Percentiles rank a stretch among this genome's conserved stretches.
phyloP scores from a whole-genome alignment of 257 asterid species.

The Solanum medicagineum region DNA sequence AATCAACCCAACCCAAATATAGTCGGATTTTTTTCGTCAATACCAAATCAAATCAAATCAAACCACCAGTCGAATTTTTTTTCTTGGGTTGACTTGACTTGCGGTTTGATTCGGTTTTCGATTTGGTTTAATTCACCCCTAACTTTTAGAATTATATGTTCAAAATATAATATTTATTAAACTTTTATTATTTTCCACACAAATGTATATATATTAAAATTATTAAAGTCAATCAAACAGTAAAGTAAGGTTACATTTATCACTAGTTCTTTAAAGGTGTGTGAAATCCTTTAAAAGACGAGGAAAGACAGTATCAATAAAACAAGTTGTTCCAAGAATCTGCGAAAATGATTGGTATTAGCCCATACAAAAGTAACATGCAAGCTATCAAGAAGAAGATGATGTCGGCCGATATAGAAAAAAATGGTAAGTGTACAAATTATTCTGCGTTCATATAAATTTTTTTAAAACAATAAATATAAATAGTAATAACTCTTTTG shows the following conservation, averaged over 20 bases:
- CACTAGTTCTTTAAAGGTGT: background rate
- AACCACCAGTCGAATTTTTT: too few relatives aligned
- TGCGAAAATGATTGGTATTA: background rate
- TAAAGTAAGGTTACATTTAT: background rate
- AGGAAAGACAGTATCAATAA: background rate
- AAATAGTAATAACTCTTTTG: background rate
- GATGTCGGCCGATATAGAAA: background rate
- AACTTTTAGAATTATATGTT: background rate
- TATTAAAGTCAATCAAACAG: background rate
- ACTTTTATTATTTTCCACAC: background rate
- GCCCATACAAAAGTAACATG: background rate
- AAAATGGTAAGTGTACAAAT: background rate
- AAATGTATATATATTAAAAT: background rate
- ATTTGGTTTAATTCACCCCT: too few relatives aligned
- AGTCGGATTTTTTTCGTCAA: too few relatives aligned
- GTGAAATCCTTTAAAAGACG: background rate
- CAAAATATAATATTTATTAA: background rate
- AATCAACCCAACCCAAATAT: too few relatives aligned
- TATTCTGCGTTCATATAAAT: background rate
- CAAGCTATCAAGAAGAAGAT: background rate
- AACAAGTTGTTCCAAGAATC: background rate
- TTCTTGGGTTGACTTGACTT: too few relatives aligned
- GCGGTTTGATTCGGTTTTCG: too few relatives aligned
- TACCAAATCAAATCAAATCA: too few relatives aligned
- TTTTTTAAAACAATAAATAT: too few relatives aligned